These are phyloP conservation scores for Yarrowia deformans DNA, from an alignment of 805 yeast genomes.

Conservation along the genomic window DNA sequence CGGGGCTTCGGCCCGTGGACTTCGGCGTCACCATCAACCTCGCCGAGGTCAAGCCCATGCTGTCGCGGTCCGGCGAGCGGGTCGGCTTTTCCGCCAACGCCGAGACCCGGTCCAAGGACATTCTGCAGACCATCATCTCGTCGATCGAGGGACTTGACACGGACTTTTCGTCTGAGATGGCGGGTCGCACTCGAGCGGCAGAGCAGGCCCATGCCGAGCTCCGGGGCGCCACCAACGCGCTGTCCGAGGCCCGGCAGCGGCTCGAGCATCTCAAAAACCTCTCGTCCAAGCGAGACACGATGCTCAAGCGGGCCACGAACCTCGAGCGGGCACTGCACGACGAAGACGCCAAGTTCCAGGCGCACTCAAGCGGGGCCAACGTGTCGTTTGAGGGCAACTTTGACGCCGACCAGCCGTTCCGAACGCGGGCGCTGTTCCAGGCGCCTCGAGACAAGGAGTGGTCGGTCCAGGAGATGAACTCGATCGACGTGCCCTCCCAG, in stretches of 20 bases:
- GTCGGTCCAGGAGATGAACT: slow-evolving; percentile 2
- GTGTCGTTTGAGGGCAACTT: slow-evolving; percentile 59
- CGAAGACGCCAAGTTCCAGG: slow-evolving; percentile 64
- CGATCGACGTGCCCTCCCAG: slow-evolving; percentile 56
- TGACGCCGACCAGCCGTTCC: slow-evolving; percentile 93
- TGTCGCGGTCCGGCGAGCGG: slow-evolving; percentile 21
- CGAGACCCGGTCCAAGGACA: slow-evolving; percentile 52
- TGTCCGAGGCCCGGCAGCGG: slow-evolving; percentile 58
- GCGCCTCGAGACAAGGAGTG: slow-evolving; percentile 35
- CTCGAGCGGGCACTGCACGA: slow-evolving; percentile 68
- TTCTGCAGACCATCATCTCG: slow-evolving; percentile 60
- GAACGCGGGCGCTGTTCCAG: slow-evolving; percentile 60
- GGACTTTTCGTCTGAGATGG: slow-evolving; percentile 66
- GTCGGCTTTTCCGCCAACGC: slow-evolving; percentile 38
- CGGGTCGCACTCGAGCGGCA: slow-evolving; percentile 60
- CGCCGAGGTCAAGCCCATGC: slow-evolving; percentile 37
- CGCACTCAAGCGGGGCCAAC: slow-evolving; percentile 32
- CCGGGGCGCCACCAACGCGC: slow-evolving; percentile 61
- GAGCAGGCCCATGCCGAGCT: slow-evolving; percentile 62
- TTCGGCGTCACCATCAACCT: slow-evolving; percentile 64
- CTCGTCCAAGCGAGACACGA: slow-evolving; percentile 54
- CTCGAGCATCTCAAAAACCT: slow-evolving; percentile 60
- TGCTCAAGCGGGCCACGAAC: slow-evolving; percentile 63
- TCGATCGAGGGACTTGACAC: slow-evolving; percentile 61
- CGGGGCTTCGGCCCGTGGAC: slow-evolving; percentile 86